Evolutionary conservation across 345 rosid species (phyloP), one percentile per base, ranked within the genome.

Genomic region (Populus nigra): DNA sequence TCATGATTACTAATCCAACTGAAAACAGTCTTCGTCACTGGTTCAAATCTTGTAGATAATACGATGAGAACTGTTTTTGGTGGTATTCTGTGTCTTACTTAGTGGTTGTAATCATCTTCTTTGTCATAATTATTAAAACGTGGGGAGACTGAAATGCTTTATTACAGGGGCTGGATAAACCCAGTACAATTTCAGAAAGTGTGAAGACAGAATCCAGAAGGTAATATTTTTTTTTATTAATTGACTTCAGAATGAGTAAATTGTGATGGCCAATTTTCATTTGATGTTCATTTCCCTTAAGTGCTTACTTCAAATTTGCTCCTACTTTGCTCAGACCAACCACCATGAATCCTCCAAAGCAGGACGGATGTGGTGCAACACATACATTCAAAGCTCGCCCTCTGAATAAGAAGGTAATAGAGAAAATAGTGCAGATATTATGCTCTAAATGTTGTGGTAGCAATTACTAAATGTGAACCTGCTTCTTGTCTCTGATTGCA

Each of bases 351-450:
- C 68, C 73, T 68, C n/a, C 82, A 41, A 81, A 81, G 77, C 90
- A 86, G 73, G 87, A 90, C 65, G 80, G 33, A 63, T 68, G 77
- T 76, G 78, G 81, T 41, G 49, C 77, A 62, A 79, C 83, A 23
- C 83, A 83, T 78, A 65, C 73, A 80, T 91, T 90, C 73, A 90
- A 87, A 86, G 94, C 98, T 75, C 91, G 81, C 59, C 93, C 92
- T 41, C 84, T 86, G 59, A 84, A 90, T 84, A 89, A 85, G 80
- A 96, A 91, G 98, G 99, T 96, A 83, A 77, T 55, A 16, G 17
- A 45, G 10, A 79, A 75, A 49, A 33, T 29, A 53, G 33, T 68
- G 20, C 8, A 25, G 38, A 72, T 81, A 43, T n/a, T 71, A 61
- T 79, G 75, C 73, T 80, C 50, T 73, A 73, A 49, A 67, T 53